These are phyloP conservation scores for Colletotrichum navitas DNA, from an alignment of 2,329 filamentous ascomycete species.

Conservation along the genomic window DNA sequence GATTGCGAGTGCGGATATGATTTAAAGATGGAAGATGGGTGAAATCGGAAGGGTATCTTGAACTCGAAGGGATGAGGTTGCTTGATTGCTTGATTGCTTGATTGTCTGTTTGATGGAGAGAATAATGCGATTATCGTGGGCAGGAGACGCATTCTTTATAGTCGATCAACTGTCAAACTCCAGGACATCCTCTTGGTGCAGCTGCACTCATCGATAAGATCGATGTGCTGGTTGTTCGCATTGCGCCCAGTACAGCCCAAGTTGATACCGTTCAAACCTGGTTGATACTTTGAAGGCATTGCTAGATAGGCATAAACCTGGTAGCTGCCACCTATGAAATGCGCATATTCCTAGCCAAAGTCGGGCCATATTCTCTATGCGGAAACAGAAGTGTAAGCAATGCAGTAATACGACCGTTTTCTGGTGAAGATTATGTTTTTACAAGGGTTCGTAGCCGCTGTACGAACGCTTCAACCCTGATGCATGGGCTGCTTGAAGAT, in stretches of 20 bases:
- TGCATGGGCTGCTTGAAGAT: neutral
- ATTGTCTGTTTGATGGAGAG: constrained; percentile 17
- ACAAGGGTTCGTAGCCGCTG: neutral
- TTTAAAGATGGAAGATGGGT: constrained; percentile 16
- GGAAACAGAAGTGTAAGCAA: neutral
- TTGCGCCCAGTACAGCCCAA: neutral
- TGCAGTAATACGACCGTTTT: constrained; percentile 1
- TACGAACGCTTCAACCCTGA: constrained; percentile 12
- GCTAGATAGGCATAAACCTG: neutral
- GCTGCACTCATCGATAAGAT: neutral
- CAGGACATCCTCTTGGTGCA: neutral
- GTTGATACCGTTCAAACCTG: neutral
- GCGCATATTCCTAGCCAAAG: neutral
- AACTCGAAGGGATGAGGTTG: constrained; percentile 15
- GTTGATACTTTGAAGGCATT: neutral
- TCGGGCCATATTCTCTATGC: neutral
- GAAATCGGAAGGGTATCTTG: constrained; percentile 25
- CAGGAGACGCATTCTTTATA: constrained; percentile 26
- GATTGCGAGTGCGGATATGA: constrained; percentile 2
- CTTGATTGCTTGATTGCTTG: constrained; percentile 25
- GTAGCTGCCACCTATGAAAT: constrained; percentile 6
- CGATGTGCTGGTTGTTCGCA: neutral
- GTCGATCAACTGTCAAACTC: neutral
- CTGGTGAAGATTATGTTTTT: neutral
- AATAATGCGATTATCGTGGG: neutral